phyloP scores from a whole-genome alignment of 805 yeast genomes.

The Candida sanyiensis region DNA sequence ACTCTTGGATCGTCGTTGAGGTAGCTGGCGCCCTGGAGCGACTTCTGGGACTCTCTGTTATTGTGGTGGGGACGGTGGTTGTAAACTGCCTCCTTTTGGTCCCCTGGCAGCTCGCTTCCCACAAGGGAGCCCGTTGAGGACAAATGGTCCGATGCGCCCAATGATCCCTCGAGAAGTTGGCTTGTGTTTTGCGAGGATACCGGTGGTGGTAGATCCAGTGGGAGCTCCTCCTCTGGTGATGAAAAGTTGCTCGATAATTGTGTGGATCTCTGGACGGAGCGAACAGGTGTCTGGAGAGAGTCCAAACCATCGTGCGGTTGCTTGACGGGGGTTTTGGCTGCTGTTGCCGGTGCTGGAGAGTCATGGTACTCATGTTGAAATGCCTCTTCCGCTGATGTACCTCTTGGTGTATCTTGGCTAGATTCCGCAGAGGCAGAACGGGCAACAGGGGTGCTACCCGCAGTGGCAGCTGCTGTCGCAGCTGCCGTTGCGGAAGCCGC shows the following conservation, averaged over 20 bases:
- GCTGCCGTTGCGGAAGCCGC: constrained; percentile 5
- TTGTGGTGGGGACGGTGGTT: background rate
- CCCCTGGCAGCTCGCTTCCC: too few species aligned
- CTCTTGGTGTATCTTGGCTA: background rate
- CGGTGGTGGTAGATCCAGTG: constrained; percentile 26
- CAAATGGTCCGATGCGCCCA: too few species aligned
- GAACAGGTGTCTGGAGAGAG: constrained; percentile 4
- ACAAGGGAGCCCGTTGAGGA: too few species aligned
- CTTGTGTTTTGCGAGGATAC: too few species aligned
- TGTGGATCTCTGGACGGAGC: constrained; percentile 1
- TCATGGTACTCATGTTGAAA: background rate
- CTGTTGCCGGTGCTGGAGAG: background rate
- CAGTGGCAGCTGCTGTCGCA: constrained; percentile 8
- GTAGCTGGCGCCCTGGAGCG: constrained; percentile 5
- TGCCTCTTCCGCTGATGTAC: constrained; percentile 2
- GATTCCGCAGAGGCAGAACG: background rate
- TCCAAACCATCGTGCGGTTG: background rate
- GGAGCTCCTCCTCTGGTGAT: constrained; percentile 21
- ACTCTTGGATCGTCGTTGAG: constrained; percentile 14
- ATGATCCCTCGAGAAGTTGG: constrained; percentile 20
- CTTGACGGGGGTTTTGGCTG: constrained; percentile 1
- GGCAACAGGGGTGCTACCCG: background rate
- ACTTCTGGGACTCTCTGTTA: background rate
- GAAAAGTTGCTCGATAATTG: constrained; percentile 4
- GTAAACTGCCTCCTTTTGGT: too few species aligned